Base-by-base conservation (phyloP, 345 rosid species). In the Gynandropsis gynandra region DNA sequence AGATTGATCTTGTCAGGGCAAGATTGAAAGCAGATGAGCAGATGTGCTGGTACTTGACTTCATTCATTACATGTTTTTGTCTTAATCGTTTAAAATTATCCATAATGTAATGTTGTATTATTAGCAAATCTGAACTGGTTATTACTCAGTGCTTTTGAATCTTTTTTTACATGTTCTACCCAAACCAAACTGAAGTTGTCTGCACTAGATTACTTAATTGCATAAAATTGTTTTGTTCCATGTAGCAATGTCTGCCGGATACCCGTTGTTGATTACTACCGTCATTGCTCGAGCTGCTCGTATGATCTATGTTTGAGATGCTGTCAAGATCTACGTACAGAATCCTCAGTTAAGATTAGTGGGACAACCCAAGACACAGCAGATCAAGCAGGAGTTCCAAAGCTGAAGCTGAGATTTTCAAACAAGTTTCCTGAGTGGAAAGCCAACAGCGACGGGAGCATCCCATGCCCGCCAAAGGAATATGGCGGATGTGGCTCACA, bases 21-120 rank as follows among this genome's bases (percentile, higher is more conserved):
- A 85, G 85, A 72, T 59, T 93, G 86, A 88, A 76, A 65, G 95
- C 86, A 20, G 99, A 93, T 67, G 97, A 88, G 67, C 95, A 85
- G 79, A 88, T 93, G 97, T 93, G 99, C 85, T 93, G 99, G 99
- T 93, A 85, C 21, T 29, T 58, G 29, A 24, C 18, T 54, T 27
- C 10, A 5, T 24, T 24, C 29, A 2, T 24, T 24, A 24, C 5
- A 5, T 24, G 29, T 24, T 24, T 5, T 2, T 24, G 29, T 24
- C 29, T 24, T 24, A 24, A 24, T 5, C 5, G 29, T 24, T 2
- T 5, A 2, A 24, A 24, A 5, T 5, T 24, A 5, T 24, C 4
- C 5, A 24, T 5, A 24, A 24, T 5, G 5, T 5, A 24, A 2
- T n/a, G n/a, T 24, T 5, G 5, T 24, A 2, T 24, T 24, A 24